Conservation (phyloP, 1,284 basidiomycete species). For the Irpex sp. region DNA sequence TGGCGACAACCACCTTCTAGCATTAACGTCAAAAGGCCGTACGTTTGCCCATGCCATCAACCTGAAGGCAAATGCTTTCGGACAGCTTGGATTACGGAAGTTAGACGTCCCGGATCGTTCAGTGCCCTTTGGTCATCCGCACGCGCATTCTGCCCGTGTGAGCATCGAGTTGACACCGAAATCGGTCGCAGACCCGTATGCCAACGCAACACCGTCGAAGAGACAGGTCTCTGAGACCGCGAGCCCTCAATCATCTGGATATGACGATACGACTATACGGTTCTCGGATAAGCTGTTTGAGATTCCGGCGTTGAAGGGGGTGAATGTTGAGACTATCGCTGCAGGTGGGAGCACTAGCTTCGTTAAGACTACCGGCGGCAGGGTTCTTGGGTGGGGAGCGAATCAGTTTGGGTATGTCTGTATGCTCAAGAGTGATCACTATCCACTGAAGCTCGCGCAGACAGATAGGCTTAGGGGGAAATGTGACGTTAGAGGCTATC, state of each 20-base stretch:
- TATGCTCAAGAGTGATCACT: background rate
- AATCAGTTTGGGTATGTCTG: slow-evolving; percentile 72
- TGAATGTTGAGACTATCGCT: slow-evolving; percentile 68
- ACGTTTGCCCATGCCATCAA: slow-evolving; percentile 80
- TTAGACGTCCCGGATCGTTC: slow-evolving; percentile 46
- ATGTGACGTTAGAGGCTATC: slow-evolving; percentile 68
- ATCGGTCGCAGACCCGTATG: slow-evolving; percentile 48
- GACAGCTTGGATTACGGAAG: slow-evolving; percentile 80
- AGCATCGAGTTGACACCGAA: slow-evolving; percentile 49
- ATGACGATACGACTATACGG: slow-evolving; percentile 52
- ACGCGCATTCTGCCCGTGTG: slow-evolving; percentile 27
- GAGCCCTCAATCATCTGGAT: slow-evolving; percentile 13
- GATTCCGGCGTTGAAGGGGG: slow-evolving; percentile 70
- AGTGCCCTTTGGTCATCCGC: slow-evolving; percentile 20
- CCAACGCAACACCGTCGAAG: slow-evolving; percentile 31
- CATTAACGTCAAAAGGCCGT: slow-evolving; percentile 78
- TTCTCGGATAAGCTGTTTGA: slow-evolving; percentile 79
- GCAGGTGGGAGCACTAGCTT: slow-evolving; percentile 77
- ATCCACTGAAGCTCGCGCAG: slow-evolving; percentile 31
- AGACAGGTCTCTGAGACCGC: slow-evolving; percentile 4
- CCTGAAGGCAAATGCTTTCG: slow-evolving; percentile 76
- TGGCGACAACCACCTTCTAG: slow-evolving; percentile 82
- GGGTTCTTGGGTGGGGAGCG: slow-evolving; percentile 88
- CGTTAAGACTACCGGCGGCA: slow-evolving; percentile 62
- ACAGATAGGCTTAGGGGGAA: slow-evolving; percentile 79